Evolutionary conservation across 2,329 filamentous ascomycete species (phyloP).

Genomic region (Simplicillium sp.): DNA sequence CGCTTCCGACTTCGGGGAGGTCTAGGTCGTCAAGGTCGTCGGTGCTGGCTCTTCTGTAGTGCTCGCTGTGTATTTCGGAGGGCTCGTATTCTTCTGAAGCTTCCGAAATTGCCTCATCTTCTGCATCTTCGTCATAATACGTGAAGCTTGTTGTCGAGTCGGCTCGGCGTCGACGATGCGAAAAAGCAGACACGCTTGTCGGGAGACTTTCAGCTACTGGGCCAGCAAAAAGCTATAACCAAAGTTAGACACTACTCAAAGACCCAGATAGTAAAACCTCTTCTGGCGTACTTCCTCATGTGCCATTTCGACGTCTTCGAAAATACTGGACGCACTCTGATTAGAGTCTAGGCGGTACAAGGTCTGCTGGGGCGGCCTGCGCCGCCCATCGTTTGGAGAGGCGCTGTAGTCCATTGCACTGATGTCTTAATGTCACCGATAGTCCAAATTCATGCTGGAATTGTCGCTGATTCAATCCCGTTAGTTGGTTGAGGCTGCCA

Average conservation of each 20-base stretch:
- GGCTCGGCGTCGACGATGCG: constrained; percentile 69
- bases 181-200: constrained; percentile 85
- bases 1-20: constrained; percentile 26
- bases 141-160: constrained; percentile 85
- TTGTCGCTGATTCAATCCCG: too few species aligned
- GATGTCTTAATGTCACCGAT: too few species aligned
- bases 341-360: constrained; percentile 62
- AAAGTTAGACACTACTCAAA: constrained; percentile 10
- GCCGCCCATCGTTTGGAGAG: background rate
- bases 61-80: constrained; percentile 19
- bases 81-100: constrained; percentile 12
- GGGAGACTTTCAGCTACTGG: constrained; percentile 95
- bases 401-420: constrained; percentile 1
- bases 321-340: constrained; percentile 67
- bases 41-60: constrained; percentile 18
- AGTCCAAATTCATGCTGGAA: background rate
- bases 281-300: constrained; percentile 65
- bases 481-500: too few species aligned
- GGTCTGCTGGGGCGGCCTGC: constrained; percentile 7
- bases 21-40: constrained; percentile 30
- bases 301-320: constrained; percentile 97
- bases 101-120: constrained; percentile 37
- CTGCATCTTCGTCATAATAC: constrained; percentile 68
- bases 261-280: background rate
- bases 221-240: constrained; percentile 65